Evolutionary conservation across 176 grass and related monocot genomes (phyloP), one percentile per base, ranked within the genome.

Genomic region (Stipa capillata): DNA sequence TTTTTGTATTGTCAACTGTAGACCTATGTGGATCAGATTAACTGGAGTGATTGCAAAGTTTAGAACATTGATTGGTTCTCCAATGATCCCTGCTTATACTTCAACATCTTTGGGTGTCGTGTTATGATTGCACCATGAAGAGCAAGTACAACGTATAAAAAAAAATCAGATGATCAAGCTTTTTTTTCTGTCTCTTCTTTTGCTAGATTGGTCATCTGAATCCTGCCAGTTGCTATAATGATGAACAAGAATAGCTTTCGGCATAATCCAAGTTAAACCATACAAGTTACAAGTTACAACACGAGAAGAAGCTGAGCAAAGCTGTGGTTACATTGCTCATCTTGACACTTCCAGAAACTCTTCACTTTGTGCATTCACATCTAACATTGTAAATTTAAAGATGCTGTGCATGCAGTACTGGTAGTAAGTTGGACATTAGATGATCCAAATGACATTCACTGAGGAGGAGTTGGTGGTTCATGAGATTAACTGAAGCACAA

Each of bases 41-140:
- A 62, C 27, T 65, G 33, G 17, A 72, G 55, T 25, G 75, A 64
- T 51, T 70, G 44, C 15, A 72, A 33, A 53, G 44, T 44, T 80
- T 65, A 79, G 35, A 34, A 29, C 55, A 72, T 28, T 79, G 67
- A 71, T 79, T 63, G 66, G 27, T 25, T 72, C 34, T 78, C 54
- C 33, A 71, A 71, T 72, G 65, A 71, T 36, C 21, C 20, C 33
- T 79, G 5, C 7, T 43, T 65, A 76, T 78, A 69, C 25, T 60
- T 15, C 36, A 27, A 10, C 76, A 51, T 20, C 24, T 18, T 71
- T 79, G 47, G 74, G 53, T 47, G 23, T 72, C 72, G 34, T 49
- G 55, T 18, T 72, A 72, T 85, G 76, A 63, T 79, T 66, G 68
- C 75, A 80, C 18, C 42, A 36, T 16, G 68, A 65, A 25, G 20